Evolutionary conservation across 2,329 filamentous ascomycete genomes (phyloP).

Genomic region (Diaporthe velutina): DNA sequence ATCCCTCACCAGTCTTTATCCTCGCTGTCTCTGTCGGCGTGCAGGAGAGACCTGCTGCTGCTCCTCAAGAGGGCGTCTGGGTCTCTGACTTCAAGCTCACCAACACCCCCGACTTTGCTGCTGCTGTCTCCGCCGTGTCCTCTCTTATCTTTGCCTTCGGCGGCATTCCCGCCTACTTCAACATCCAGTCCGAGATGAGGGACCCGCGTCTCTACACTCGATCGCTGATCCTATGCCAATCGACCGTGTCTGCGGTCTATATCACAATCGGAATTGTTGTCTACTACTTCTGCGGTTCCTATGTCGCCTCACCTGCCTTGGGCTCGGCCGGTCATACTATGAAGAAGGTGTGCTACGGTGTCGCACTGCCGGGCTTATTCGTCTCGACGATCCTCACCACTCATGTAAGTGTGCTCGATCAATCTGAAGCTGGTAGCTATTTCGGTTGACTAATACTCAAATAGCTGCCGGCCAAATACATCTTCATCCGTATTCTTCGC

Average conservation of each 20-base stretch:
- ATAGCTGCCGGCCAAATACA: constrained; percentile 51
- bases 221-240: constrained; percentile 44
- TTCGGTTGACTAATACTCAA: neutral
- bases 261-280: constrained; percentile 48
- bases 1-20: constrained; percentile 53
- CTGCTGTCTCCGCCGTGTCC: constrained; percentile 64
- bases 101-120: constrained; percentile 64
- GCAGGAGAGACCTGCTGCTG: constrained; percentile 66
- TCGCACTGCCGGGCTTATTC: constrained; percentile 47
- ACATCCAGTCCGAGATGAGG: constrained; percentile 70
- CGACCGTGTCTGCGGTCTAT: constrained; percentile 46
- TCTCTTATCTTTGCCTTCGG: constrained; percentile 69
- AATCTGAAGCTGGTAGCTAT: too few species aligned
- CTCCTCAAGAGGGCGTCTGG: constrained; percentile 61
- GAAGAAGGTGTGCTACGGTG: constrained; percentile 51
- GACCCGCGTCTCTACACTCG: constrained; percentile 61
- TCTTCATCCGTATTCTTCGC: constrained; percentile 55
- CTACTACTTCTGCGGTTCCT: constrained; percentile 48
- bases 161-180: constrained; percentile 66
- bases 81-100: constrained; percentile 63
- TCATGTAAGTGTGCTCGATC: constrained; percentile 46
- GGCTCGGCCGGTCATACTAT: constrained; percentile 45
- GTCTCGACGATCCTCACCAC: constrained; percentile 38
- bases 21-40: constrained; percentile 52
- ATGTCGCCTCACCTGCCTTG: constrained; percentile 48